Base-by-base conservation (phyloP, 345 rosid genomes). In the Theobroma cacao region DNA sequence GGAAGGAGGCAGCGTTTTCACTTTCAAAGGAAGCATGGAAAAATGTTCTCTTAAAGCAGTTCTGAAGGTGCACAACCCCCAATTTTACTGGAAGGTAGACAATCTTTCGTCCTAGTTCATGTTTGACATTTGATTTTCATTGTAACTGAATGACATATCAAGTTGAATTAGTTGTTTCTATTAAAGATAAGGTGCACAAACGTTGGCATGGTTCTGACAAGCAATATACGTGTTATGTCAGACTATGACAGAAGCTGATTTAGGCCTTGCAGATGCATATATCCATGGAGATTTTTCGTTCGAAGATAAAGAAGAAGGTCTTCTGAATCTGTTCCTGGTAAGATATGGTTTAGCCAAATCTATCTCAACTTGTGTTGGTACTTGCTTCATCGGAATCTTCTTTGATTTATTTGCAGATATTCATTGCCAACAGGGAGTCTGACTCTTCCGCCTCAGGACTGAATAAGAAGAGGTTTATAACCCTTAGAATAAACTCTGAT, bases 221-320 rank as follows among this genome's bases (percentile, higher is more conserved):
- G n/a, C n/a, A 78, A 12, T 4, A 7, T 9, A 3, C 28, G 36
- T 52, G 8, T 5, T 56, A 55, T 75, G 38, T 50, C 80, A 93
- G 98, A 89, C 91, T 75, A 90, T 88, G 91, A 90, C 96, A 73
- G 88, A 88, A 77, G 97, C 98, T 24, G 98, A 94, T 88, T 77
- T 93, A 82, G 98, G 97, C 75, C 85, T 94, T 7, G 97, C 95
- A 26, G 97, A 45, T 45, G 17, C 50, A 12, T 45, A 11, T 45
- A 45, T 45, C 50, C 1, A 45, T 13, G 50, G 50, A 11, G 50
- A 45, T 45, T 45, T 45, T 45, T 9, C 17, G 11, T 45, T 45
- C 3, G 17, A 10, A 11, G 88, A 45, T 45, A 45, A 45, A 45
- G 13, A 45, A 10, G 17, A 45, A 10, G 50, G 50, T 45, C 50